Base-by-base conservation (phyloP, 306 rosid genomes). In the Urtica urens region DNA sequence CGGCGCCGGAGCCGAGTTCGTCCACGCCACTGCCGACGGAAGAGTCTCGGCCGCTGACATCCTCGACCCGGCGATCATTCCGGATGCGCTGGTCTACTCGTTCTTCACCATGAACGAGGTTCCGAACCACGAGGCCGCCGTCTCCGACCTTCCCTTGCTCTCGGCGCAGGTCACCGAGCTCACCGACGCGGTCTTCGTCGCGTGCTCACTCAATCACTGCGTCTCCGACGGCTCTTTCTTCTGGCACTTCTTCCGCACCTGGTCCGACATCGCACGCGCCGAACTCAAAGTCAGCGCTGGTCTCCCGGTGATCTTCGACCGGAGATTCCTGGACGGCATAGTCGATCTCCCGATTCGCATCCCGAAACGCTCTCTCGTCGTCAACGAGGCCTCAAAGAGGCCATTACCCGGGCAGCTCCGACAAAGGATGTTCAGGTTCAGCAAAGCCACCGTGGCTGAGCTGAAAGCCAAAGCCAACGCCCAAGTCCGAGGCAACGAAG, bases 151-250 rank as follows among this genome's bases (percentile, higher is more conserved):
- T n/a, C 67, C 76, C 1, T 27, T 74, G 50, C 46, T 74, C 7
- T 72, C 64, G 4, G 55, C n/a, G n/a, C n/a, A 74, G 25, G 73
- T 74, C 0, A 74, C 77, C 1, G 73, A 70, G 60, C 28, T 73
- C 3, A 18, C 40, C 19, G 80, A 74, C 33, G 72, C 66, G 10
- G 6, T 74, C 49, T 74, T 74, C 63, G 56, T 74, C 2, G 80
- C 48, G 1, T 18, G 44, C 41, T 0, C 69, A 2, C 16, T 52
- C 0, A 64, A 69, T 44, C 80, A 74, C 10, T 12, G 15, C 0
- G 63, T 23, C 3, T 51, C 16, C 0, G 76, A 74, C 21, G 72
- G 72, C 62, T 41, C 24, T 6, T 60, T 66, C 22, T 60, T 64
- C 16, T 74, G 76, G 76, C 46, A 35, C 35, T 64, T 74, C 57